Evolutionary conservation across 768 basidiomycete species (phyloP).

Genomic region (Leccinellum rugosiceps): DNA sequence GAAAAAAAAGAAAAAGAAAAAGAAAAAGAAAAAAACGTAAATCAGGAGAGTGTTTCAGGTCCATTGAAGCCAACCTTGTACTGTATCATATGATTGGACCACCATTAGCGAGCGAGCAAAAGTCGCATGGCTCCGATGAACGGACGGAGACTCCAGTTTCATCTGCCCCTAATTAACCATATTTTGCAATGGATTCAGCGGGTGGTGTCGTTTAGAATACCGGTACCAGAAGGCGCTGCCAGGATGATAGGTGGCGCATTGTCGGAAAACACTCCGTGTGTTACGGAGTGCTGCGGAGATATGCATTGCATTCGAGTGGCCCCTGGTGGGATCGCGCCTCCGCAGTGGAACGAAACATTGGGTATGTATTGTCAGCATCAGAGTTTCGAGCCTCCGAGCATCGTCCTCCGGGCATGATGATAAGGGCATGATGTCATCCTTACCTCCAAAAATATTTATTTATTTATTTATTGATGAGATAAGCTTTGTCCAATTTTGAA

Average conservation of each 20-base stretch:
- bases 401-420: not conserved
- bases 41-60: constrained; percentile 18
- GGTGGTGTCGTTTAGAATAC: not conserved
- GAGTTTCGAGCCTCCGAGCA: not conserved
- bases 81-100: not conserved
- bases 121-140: not conserved
- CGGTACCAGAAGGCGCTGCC: not conserved
- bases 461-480: constrained; percentile 8
- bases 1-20: not conserved
- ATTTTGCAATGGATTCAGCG: not conserved
- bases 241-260: not conserved
- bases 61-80: not conserved
- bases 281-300: not conserved
- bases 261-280: not conserved
- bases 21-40: constrained; percentile 25
- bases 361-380: too few relatives aligned
- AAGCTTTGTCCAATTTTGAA: constrained; percentile 11
- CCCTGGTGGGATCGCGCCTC: not conserved
- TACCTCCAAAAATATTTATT: not conserved
- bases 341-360: not conserved
- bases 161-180: not conserved
- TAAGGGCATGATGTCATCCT: constrained; percentile 13
- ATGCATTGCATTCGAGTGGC: not conserved
- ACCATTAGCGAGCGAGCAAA: not conserved
- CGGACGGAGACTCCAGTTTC: constrained; percentile 6